Conservation (phyloP, 1,139 yeast genomes). For the Suhomyces bolitotheri region DNA sequence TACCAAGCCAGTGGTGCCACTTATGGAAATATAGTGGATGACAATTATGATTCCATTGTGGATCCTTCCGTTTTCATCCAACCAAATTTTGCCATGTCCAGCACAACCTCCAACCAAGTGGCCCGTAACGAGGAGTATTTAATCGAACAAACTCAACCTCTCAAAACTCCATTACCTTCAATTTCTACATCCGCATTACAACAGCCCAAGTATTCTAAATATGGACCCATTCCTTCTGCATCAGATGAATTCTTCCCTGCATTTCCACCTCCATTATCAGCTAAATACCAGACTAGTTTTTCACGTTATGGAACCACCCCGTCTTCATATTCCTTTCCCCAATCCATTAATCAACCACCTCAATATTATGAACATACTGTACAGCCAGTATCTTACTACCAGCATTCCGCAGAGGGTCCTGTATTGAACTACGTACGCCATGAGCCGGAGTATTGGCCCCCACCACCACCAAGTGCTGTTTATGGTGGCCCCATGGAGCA, state of each 20-base stretch:
- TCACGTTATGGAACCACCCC: slow-evolving; percentile 17
- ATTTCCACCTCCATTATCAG: slow-evolving; percentile 20
- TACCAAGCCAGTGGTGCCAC: slow-evolving; percentile 22
- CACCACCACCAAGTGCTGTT: slow-evolving; percentile 13
- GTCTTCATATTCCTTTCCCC: slow-evolving; percentile 14
- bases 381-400: slow-evolving; percentile 10
- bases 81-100: slow-evolving; percentile 8
- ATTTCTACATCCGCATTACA: slow-evolving; percentile 12
- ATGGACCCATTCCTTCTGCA: slow-evolving; percentile 14
- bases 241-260: slow-evolving; percentile 25
- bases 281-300: slow-evolving; percentile 21
- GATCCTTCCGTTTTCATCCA: slow-evolving; percentile 29
- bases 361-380: slow-evolving; percentile 14
- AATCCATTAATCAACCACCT: slow-evolving; percentile 15
- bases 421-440: slow-evolving; percentile 15
- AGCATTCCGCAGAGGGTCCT: slow-evolving; percentile 10
- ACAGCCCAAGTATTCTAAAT: slow-evolving; percentile 21
- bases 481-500: slow-evolving; percentile 17
- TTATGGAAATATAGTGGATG: slow-evolving; percentile 22
- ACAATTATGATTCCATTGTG: slow-evolving; percentile 30
- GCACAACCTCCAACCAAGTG: slow-evolving; percentile 27
- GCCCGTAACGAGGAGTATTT: slow-evolving; percentile 45
- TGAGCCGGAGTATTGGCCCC: slow-evolving; percentile 28
- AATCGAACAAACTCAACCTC: slow-evolving; percentile 50
- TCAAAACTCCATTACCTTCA: slow-evolving; percentile 23